Base-by-base conservation (phyloP, 192 early-diverging fungal species). In the Coemansia sp. region DNA sequence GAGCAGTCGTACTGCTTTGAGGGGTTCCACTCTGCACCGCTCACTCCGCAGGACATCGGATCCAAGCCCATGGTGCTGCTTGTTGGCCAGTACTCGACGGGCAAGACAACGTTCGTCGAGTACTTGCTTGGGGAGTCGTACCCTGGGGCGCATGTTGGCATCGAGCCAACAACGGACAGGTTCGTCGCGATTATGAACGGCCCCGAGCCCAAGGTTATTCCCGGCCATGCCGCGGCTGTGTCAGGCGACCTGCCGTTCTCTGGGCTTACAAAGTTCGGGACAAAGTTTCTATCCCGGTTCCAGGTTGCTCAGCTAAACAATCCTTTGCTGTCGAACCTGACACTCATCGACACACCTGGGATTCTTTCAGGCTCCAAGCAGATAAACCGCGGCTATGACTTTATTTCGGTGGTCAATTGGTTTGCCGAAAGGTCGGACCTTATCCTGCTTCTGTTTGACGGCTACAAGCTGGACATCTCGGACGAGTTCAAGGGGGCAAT, bases 271-370 rank as follows among this genome's bases (percentile, higher is more conserved):
- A 85, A 88, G 43, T 94, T 94, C 66, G 94, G 94, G 10, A 88
- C 89, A 63, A 80, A 87, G 38, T 96, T 92, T 59, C 81, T 95
- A 49, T 88, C 88, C 7, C 88, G 92, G 16, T 94, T 95, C 80
- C 91, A 95, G 67, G 92, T 95, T 16, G 92, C 94, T 11, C 87
- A 94, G 62, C 82, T 92, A 33, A 82, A 87, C 62, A 90, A 91
- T 4, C 88, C 93, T 33, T 68, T 92, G 21, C 80, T 96, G 56
- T 85, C 89, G 51, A 90, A 93, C 61, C 84, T 96, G 87, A 92
- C 91, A 35, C 76, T 96, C 18, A 90, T 96, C 59, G 94, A 96
- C 69, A 94, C 93, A n/a, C 94, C 94, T 0, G 94, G 94, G 14
- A 91, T 96, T 43, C 81, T 96, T 18, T 90, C 92, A 11, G 93